Base-by-base conservation (phyloP, 108 stramenopile genomes). In the Nitzschia sp. region DNA sequence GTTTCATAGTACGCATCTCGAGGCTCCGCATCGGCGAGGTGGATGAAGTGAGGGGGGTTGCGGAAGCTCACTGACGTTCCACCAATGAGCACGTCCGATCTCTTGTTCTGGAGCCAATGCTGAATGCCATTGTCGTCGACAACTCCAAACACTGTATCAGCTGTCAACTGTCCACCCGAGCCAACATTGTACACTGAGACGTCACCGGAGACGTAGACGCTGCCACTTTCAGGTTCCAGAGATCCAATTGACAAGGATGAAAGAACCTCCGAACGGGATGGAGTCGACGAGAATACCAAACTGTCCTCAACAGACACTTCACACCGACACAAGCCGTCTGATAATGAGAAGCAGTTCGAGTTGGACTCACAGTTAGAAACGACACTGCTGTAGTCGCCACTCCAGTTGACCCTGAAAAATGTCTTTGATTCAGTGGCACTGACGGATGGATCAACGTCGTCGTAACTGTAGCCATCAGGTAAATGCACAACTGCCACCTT, bases 401-500 rank as follows among this genome's bases (percentile, higher is more conserved):
- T 41, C 61, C 61, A 62, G 10, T 62, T 41, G 8, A 41, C 61
- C 1, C 46, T 2, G 14, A 62, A 41, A 41, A 62, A 62, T 14
- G 41, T 42, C 43, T 62, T 62, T 41, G 61, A 41, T 17, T 62
- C 61, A 21, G 17, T 21, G 7, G n/a, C 26, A 14, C 55, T 20
- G 14, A 48, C 46, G 46, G 46, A 48, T 5, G 46, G n/a, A 17
- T 17, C 17, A 1, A 48, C 46, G 17, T 48, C 17, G 3, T 15
- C 46, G 7, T 56, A 15, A 8, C 15, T 21, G 15, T 15, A 15
- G 15, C 10, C 39, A 5, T 41, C 61, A 20, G 76, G 67, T 24
- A 71, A 60, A 67, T 86, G 82, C 7, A 90, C 86, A 22, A 83
- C 55, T 0, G 75, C 80, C 9, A 90, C 78, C 60, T 71, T 61